Base-by-base conservation (phyloP, 305 asterid genomes). In the Monarda citriodora region DNA sequence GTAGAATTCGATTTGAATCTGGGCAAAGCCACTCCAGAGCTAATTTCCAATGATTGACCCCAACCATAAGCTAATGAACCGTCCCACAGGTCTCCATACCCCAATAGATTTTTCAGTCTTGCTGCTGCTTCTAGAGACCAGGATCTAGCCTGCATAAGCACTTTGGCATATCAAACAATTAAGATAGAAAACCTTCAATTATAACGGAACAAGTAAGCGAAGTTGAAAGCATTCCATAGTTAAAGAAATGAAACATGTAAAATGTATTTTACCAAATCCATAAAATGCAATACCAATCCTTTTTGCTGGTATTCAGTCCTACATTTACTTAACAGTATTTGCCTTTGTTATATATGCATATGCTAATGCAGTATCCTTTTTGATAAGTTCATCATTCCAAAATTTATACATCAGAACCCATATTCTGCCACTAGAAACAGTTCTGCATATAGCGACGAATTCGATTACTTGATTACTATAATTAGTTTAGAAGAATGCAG, bases 71-170 rank as follows among this genome's bases (percentile, higher is more conserved):
- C 84, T 77, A 85, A 68, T 29, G 97, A 88, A 71, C 85, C 88
- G 79, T 91, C 96, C 97, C 97, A 95, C 60, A 88, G 13, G 80
- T 95, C 99, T 56, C 96, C 99, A 76, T 95, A 86, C 58, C 99
- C 99, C 58, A 91, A 74, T 74, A 89, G 57, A 72, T 88, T 95
- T 75, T 83, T 95, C 79, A 88, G 79, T 66, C 80, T 91, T 61
- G 85, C 69, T 7, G 93, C 74, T 44, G 89, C 94, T 76, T 95
- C 97, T 15, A 79, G 72, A 36, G 96, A 77, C 91, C 95, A 87
- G 25, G 97, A 82, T 72, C 95, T 82, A 74, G 96, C 84, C 99
- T 95, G 70, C 72, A 77, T 70, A 79, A 75, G 59, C 66, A 71
- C 49, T 62, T 58, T 26, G 42, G 22, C 67, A 67, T 47, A 73